Conservation (phyloP, 176 grass and related monocot species). For the Stipa capillata region DNA sequence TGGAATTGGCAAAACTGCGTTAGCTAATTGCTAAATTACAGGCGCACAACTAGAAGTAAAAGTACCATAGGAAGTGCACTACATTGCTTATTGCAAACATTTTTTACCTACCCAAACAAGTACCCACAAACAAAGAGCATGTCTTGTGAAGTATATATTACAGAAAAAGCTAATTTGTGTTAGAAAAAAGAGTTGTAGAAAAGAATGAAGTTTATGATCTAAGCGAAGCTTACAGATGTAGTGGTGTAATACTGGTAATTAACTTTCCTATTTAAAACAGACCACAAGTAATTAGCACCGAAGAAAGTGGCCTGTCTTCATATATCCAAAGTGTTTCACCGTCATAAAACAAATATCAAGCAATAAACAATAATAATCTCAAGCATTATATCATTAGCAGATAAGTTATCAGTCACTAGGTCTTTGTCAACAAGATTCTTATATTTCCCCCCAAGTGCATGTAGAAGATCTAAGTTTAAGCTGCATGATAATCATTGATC, state of each 20-base stretch:
- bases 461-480: neutral
- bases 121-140: too few species aligned
- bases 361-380: too few species aligned
- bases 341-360: too few species aligned
- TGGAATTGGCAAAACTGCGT: too few species aligned
- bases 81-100: too few species aligned
- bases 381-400: neutral
- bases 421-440: neutral
- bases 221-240: too few species aligned
- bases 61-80: too few species aligned
- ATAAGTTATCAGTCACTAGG: neutral
- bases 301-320: neutral
- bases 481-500: neutral
- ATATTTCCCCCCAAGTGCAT: neutral
- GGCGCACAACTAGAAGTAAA: too few species aligned
- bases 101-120: too few species aligned
- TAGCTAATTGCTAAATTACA: too few species aligned
- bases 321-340: too few species aligned
- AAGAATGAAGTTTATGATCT: neutral
- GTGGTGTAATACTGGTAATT: neutral
- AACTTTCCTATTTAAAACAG: neutral
- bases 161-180: neutral
- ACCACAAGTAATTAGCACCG: neutral
- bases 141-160: neutral
- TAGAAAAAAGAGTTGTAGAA: neutral